These are phyloP conservation scores for Pelargonium myrrhifolium DNA, from an alignment of 441 rosid genomes.

Conservation along the genomic window DNA sequence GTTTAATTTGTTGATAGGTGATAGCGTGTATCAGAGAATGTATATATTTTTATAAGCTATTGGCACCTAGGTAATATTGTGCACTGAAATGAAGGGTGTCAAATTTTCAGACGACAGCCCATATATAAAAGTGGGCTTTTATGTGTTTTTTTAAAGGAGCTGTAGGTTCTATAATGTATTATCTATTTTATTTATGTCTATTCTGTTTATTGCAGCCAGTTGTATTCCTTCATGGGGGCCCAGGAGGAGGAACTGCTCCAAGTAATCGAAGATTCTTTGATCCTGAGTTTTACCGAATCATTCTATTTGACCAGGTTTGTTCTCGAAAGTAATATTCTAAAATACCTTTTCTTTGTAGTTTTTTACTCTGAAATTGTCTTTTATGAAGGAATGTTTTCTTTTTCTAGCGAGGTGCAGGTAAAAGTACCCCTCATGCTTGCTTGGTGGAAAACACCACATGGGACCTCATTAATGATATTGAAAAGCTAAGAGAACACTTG, in stretches of 20 bases:
- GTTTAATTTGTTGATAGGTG: too few relatives aligned
- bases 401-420: conserved; percentile 80
- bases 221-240: conserved; percentile 93
- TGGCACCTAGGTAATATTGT: too few relatives aligned
- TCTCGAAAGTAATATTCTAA: conserved; percentile 1
- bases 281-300: conserved; percentile 69
- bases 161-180: background rate
- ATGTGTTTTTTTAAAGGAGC: too few relatives aligned
- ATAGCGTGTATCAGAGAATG: too few relatives aligned
- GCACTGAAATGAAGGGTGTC: too few relatives aligned
- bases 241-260: conserved; percentile 88
- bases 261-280: conserved; percentile 77
- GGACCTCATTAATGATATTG: conserved; percentile 79
- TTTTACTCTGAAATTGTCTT: background rate
- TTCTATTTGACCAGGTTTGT: conserved; percentile 77
- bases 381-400: conserved; percentile 6
- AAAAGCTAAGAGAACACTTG: conserved; percentile 73
- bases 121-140: too few relatives aligned
- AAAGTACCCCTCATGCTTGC: conserved; percentile 94
- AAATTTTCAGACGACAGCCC: too few relatives aligned
- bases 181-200: background rate
- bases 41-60: too few relatives aligned
- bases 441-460: conserved; percentile 83
- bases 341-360: background rate
- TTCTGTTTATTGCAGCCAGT: conserved; percentile 51